Conservation (phyloP, 2,329 filamentous ascomycete species). For the Davidsoniella eucalypti region DNA sequence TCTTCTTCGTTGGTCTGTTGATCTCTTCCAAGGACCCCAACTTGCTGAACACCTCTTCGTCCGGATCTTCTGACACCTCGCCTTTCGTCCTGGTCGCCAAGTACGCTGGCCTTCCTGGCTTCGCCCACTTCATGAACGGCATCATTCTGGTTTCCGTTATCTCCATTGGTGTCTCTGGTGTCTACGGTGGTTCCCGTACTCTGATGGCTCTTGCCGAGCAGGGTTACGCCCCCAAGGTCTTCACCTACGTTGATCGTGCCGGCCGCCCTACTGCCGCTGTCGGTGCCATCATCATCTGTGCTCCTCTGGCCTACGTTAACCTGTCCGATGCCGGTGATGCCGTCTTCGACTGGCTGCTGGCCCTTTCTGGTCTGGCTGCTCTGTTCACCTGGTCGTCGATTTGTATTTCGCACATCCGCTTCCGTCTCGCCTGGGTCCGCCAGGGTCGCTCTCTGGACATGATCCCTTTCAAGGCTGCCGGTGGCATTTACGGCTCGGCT, state of each 20-base stretch:
- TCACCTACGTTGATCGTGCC: slow-evolving; percentile 36
- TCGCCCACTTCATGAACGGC: slow-evolving; percentile 35
- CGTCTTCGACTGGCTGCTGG: slow-evolving; percentile 48
- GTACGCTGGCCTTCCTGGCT: slow-evolving; percentile 30
- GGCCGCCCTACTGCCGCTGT: slow-evolving; percentile 34
- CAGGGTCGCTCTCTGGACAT: slow-evolving; percentile 46
- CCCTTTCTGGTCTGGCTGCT: slow-evolving; percentile 44
- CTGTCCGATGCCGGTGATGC: slow-evolving; percentile 28
- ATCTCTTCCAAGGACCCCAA: slow-evolving; percentile 26
- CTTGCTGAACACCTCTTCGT: slow-evolving; percentile 24
- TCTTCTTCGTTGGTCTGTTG: slow-evolving; percentile 32
- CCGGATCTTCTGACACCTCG: slow-evolving; percentile 22
- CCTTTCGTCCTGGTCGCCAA: slow-evolving; percentile 34
- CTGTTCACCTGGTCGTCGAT: slow-evolving; percentile 53
- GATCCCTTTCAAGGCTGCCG: slow-evolving; percentile 43
- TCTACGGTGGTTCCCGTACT: slow-evolving; percentile 39
- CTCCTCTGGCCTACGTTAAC: slow-evolving; percentile 31
- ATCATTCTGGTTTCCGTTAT: slow-evolving; percentile 37
- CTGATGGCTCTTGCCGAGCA: slow-evolving; percentile 38
- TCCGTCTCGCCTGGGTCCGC: slow-evolving; percentile 41
- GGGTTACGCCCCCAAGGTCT: slow-evolving; percentile 36
- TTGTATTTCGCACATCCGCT: slow-evolving; percentile 50
- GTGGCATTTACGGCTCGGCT: slow-evolving; percentile 46
- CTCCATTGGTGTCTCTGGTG: slow-evolving; percentile 36
- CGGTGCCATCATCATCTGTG: slow-evolving; percentile 28